Percentiles rank a stretch among this genome's conserved stretches.
These are phyloP conservation scores for Bromus sterilis DNA, from an alignment of 176 grass and related monocot species.

Conservation along the genomic window DNA sequence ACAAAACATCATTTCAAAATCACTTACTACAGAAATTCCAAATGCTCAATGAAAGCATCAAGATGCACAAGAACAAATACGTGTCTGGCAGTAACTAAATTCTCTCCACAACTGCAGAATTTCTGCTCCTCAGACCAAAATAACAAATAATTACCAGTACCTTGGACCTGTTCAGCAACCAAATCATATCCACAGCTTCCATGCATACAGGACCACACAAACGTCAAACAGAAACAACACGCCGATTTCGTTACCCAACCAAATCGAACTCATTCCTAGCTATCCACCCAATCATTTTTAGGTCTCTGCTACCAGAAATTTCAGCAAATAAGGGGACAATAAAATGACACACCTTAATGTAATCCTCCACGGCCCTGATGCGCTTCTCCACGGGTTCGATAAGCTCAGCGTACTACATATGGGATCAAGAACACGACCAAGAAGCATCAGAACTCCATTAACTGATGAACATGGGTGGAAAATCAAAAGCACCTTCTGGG, in stretches of 20 bases:
- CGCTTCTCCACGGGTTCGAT: constrained; percentile 49
- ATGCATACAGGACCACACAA: not conserved
- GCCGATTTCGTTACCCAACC: not conserved
- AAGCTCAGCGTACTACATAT: constrained; percentile 31
- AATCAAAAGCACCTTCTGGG: not conserved
- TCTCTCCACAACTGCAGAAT: not conserved
- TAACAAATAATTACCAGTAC: not conserved
- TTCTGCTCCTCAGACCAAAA: not conserved
- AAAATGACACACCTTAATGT: constrained; percentile 43
- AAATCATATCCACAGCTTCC: not conserved
- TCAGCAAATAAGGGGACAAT: not conserved
- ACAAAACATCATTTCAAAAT: not conserved
- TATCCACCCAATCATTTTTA: constrained; percentile 4
- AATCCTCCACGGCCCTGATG: constrained; percentile 53
- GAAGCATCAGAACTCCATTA: not conserved
- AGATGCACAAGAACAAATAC: not conserved
- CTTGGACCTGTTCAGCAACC: not conserved
- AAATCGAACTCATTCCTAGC: not conserved
- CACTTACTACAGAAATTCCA: not conserved
- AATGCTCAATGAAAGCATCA: not conserved
- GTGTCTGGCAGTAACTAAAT: not conserved
- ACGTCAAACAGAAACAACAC: not conserved
- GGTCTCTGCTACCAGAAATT: not conserved
- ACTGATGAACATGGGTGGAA: not conserved
- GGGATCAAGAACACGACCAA: not conserved